Percentiles rank a stretch among this genome's conserved stretches.
These are phyloP conservation scores for Cantharellus cinnabarinus DNA, from an alignment of 768 basidiomycete genomes.

Conservation along the genomic window DNA sequence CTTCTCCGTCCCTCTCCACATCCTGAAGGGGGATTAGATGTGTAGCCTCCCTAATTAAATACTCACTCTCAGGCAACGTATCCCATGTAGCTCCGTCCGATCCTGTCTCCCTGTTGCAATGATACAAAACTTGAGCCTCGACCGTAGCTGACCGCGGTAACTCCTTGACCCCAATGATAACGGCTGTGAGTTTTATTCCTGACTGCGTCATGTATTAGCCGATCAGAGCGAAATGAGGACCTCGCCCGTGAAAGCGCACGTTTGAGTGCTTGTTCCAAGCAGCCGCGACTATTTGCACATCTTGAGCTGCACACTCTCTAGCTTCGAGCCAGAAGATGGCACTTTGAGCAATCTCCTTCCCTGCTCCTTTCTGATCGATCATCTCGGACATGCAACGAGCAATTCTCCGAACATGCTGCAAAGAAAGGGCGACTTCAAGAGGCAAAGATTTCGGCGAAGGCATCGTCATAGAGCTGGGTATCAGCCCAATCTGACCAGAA, in stretches of 20 bases:
- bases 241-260: neutral
- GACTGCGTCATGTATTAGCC: neutral
- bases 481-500: constrained; percentile 86
- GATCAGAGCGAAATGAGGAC: neutral
- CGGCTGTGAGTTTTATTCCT: neutral
- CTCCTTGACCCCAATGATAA: neutral
- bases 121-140: neutral
- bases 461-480: constrained; percentile 51
- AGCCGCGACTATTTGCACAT: constrained; percentile 23
- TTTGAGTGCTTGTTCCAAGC: constrained; percentile 14
- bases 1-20: no score
- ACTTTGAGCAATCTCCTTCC: constrained; percentile 42
- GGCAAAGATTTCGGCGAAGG: constrained; percentile 38
- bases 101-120: no score
- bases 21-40: no score
- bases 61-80: no score
- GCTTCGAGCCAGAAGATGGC: constrained; percentile 52
- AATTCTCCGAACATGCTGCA: constrained; percentile 65
- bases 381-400: constrained; percentile 34
- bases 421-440: constrained; percentile 47
- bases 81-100: no score
- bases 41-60: no score
- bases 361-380: constrained; percentile 26
- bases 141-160: neutral
- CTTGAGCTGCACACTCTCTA: constrained; percentile 11